Evolutionary conservation across 2,329 filamentous ascomycete genomes (phyloP).

Genomic region (Amauroascus verrucosus): DNA sequence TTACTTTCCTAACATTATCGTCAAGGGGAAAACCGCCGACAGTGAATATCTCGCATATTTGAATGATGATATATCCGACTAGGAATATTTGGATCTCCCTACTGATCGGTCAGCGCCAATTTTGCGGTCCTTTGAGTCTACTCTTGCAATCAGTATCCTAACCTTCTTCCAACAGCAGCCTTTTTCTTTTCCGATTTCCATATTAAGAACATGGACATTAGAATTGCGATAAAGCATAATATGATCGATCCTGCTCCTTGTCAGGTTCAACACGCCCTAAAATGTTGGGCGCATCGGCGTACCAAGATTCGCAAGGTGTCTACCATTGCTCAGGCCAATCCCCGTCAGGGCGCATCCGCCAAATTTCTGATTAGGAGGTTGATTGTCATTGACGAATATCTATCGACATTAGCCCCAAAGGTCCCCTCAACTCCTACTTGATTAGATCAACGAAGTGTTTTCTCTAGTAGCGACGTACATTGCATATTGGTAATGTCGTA

Average conservation of each 20-base stretch:
- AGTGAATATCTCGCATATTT: slow-evolving; percentile 94
- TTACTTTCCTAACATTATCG: slow-evolving; percentile 53
- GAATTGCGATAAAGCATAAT: slow-evolving; percentile 66
- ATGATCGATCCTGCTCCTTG: slow-evolving; percentile 65
- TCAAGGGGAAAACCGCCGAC: slow-evolving; percentile 77
- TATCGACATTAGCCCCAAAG: slow-evolving; percentile 29
- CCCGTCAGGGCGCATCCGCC: slow-evolving; percentile 66
- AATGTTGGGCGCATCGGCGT: slow-evolving; percentile 27
- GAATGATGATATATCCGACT: slow-evolving; percentile 70
- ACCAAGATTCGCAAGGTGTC: slow-evolving; percentile 74
- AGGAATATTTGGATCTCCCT: slow-evolving; percentile 98
- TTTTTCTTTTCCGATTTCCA: slow-evolving; percentile 77
- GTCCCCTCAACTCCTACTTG: background rate
- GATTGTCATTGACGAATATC: slow-evolving; percentile 54
- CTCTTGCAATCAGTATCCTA: slow-evolving; percentile 22
- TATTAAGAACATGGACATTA: slow-evolving; percentile 56
- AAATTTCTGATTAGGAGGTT: slow-evolving; percentile 50
- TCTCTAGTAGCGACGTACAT: slow-evolving; percentile 50
- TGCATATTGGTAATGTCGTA: slow-evolving; percentile 73
- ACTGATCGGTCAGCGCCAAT: slow-evolving; percentile 10
- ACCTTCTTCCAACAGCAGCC: slow-evolving; percentile 90
- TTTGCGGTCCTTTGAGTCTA: background rate
- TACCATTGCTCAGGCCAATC: slow-evolving; percentile 56
- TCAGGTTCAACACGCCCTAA: background rate
- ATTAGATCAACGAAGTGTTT: background rate